A percentile compares a stretch with the other conserved stretches of the same genome.
These are phyloP conservation scores for Penicillium robsamsonii DNA, from an alignment of 495 filamentous ascomycete species.

Conservation along the genomic window DNA sequence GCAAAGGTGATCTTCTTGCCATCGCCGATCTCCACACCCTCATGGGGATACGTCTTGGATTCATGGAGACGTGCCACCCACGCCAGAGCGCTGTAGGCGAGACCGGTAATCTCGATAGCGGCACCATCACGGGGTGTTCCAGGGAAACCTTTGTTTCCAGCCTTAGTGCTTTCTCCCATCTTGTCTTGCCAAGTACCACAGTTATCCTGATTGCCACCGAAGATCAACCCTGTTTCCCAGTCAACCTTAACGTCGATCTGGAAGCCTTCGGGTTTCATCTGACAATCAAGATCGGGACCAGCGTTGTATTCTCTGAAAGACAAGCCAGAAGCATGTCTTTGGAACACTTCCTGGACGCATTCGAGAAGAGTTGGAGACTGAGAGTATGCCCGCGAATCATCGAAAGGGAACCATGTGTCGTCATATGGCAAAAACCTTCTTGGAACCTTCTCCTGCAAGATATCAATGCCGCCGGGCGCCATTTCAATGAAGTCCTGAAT, in stretches of 20 bases:
- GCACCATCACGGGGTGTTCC: slow-evolving; percentile 95
- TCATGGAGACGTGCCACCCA: slow-evolving; percentile 72
- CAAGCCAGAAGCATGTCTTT: slow-evolving; percentile 84
- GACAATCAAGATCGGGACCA: slow-evolving; percentile 78
- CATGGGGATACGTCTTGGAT: slow-evolving; percentile 64
- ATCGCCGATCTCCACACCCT: slow-evolving; percentile 61
- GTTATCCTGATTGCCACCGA: slow-evolving; percentile 89
- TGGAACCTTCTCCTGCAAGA: slow-evolving; percentile 74
- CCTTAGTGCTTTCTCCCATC: slow-evolving; percentile 96
- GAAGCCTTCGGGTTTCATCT: slow-evolving; percentile 93
- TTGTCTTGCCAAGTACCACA: slow-evolving; percentile 99
- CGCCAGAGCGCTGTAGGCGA: slow-evolving; percentile 80
- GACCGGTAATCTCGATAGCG: slow-evolving; percentile 89
- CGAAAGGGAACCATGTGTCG: slow-evolving; percentile 81
- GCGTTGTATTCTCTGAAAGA: slow-evolving; percentile 95
- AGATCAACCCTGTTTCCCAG: slow-evolving; percentile 90
- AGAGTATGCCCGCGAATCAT: slow-evolving; percentile 85
- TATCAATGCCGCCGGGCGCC: slow-evolving; percentile 69
- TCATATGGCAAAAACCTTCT: slow-evolving; percentile 94
- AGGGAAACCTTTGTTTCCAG: slow-evolving; percentile 89
- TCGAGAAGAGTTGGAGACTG: slow-evolving; percentile 76
- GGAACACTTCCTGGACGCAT: slow-evolving; percentile 87
- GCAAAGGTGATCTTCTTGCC: slow-evolving; percentile 63
- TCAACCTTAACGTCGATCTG: slow-evolving; percentile 86
- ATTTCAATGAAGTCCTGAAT: slow-evolving; percentile 92